These are phyloP conservation scores for Protea cynaroides DNA, from an alignment of 164 flowering plant genomes.

Conservation along the genomic window DNA sequence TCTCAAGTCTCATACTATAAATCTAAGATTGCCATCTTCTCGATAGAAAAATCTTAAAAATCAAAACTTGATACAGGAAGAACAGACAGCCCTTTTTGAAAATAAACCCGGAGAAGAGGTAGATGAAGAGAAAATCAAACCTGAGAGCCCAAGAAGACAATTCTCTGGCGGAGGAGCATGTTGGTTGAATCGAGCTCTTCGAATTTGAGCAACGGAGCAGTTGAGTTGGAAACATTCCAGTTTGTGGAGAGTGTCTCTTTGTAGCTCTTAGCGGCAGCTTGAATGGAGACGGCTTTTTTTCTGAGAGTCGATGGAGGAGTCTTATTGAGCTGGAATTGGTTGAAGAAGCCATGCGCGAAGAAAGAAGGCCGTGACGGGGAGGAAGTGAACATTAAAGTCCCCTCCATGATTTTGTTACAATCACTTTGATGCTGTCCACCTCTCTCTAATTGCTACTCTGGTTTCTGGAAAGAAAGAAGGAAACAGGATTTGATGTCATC, in stretches of 20 bases:
- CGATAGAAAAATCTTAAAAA: neutral
- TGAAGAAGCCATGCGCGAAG: conserved; percentile 10
- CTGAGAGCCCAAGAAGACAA: conserved; percentile 81
- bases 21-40: neutral
- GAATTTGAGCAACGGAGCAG: conserved; percentile 53
- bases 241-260: conserved; percentile 43
- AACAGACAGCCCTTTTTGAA: neutral
- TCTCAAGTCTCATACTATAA: neutral
- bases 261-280: conserved; percentile 18
- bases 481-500: no score
- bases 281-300: conserved; percentile 23
- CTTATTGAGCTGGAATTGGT: conserved; percentile 5
- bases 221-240: conserved; percentile 46
- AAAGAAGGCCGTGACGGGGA: conserved; percentile 12
- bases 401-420: conserved; percentile 13
- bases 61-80: conserved; percentile 3
- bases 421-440: no score
- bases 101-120: neutral
- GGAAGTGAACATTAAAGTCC: conserved; percentile 6
- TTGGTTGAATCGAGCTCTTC: conserved; percentile 83
- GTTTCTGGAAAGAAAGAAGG: no score
- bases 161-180: conserved; percentile 91
- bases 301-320: conserved; percentile 5
- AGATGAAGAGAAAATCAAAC: conserved; percentile 25
- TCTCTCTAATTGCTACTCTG: no score